Percentiles rank a stretch among this genome's conserved stretches.
phyloP scores from a whole-genome alignment of 768 basidiomycete species.

The Russula sp. region DNA sequence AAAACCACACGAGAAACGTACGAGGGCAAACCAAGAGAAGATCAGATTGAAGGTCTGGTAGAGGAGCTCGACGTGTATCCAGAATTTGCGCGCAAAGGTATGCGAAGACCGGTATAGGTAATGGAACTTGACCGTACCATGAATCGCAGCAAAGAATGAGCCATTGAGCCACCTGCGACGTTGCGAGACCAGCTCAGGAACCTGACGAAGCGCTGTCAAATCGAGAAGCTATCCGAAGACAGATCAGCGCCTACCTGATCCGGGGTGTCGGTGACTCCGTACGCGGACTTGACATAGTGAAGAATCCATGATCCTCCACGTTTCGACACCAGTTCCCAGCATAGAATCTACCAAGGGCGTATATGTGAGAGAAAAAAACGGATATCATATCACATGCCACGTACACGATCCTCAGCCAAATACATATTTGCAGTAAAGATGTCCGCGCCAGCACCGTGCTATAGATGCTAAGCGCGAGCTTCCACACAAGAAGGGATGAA shows the following conservation, averaged over 20 bases:
- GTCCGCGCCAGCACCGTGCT: constrained; percentile 78
- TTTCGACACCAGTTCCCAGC: constrained; percentile 98
- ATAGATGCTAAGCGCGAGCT: neutral
- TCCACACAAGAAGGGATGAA: constrained; percentile 4
- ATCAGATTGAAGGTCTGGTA: constrained; percentile 88
- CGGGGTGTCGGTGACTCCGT: constrained; percentile 88
- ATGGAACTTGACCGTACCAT: constrained; percentile 87
- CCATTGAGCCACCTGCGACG: constrained; percentile 96
- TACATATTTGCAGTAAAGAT: constrained; percentile 98
- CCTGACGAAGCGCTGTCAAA: constrained; percentile 31
- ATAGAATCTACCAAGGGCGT: constrained; percentile 52
- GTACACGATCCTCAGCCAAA: constrained; percentile 77
- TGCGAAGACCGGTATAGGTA: constrained; percentile 93
- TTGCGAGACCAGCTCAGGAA: constrained; percentile 92
- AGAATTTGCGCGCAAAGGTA: constrained; percentile 73
- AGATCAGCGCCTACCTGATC: constrained; percentile 51
- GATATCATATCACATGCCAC: constrained; percentile 20
- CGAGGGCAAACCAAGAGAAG: constrained; percentile 87
- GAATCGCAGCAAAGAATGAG: constrained; percentile 95
- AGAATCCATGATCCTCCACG: constrained; percentile 83
- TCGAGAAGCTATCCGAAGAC: neutral
- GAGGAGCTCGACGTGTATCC: constrained; percentile 91
- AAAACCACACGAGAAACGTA: constrained; percentile 29
- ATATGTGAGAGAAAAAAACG: neutral
- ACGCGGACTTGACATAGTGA: constrained; percentile 95